Percentiles rank a stretch among this genome's conserved stretches.
Evolutionary conservation across 257 asterid species (phyloP).

Genomic region (Mentha longifolia): DNA sequence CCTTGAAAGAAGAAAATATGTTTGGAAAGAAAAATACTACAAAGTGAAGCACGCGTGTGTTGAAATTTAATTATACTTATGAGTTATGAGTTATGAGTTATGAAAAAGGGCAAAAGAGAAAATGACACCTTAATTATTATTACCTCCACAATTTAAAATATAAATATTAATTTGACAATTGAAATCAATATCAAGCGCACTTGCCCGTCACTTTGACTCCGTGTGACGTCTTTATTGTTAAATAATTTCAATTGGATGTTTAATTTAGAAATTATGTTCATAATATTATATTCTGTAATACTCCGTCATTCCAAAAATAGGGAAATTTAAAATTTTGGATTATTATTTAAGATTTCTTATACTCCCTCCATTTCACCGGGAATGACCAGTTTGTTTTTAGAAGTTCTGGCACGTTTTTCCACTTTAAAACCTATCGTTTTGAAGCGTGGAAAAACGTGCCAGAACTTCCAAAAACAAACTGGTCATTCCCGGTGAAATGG

Average conservation of each 20-base stretch:
- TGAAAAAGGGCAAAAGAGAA: slow-evolving; percentile 16
- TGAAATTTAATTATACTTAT: slow-evolving; percentile 29
- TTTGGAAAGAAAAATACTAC: neutral
- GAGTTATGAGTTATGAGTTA: slow-evolving; percentile 1
- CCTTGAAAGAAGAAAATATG: slow-evolving; percentile 20
- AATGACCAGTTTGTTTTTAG: too few relatives aligned
- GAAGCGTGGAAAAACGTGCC: too few relatives aligned
- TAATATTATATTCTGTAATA: too few relatives aligned
- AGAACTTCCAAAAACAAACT: too few relatives aligned
- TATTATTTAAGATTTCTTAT: too few relatives aligned
- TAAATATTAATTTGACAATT: slow-evolving; percentile 2
- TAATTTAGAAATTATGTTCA: too few relatives aligned
- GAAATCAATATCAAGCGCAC: neutral
- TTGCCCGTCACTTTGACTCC: neutral
- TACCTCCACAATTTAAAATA: slow-evolving; percentile 16
- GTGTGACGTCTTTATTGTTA: neutral
- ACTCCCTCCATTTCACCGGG: too few relatives aligned
- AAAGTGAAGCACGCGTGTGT: slow-evolving; percentile 48
- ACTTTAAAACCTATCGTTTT: too few relatives aligned
- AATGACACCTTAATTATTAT: slow-evolving; percentile 37
- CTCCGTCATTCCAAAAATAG: too few relatives aligned
- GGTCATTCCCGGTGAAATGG: too few relatives aligned
- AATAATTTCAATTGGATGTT: neutral
- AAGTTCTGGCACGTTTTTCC: too few relatives aligned
- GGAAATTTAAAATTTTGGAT: too few relatives aligned